Base-by-base conservation (phyloP, 2,329 filamentous ascomycete species). In the Fusarium sp. region DNA sequence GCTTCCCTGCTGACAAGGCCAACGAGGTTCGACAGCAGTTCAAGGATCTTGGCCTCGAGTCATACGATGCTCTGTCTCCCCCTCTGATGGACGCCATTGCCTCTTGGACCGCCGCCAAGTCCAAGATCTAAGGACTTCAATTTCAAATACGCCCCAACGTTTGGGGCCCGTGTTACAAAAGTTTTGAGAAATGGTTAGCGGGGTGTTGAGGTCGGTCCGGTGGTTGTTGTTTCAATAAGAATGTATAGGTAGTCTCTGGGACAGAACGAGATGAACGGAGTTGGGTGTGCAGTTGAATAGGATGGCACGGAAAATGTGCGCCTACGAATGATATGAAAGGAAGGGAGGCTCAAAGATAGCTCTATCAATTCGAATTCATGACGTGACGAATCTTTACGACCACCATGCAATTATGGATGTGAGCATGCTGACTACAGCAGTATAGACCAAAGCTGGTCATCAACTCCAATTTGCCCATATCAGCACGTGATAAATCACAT, bases 41-140 rank as follows among this genome's bases (percentile, higher is more conserved):
- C 65, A 85, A 84, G 81, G 75, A 78, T 4, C 73, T 87, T 23
- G 90, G 90, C 0, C 80, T 93, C 55, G 83, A 90, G 82, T 84
- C 87, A 4, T 93, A 92, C 78, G 90, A 93, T 79, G 84, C 84
- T 23, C 82, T 93, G 49, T 89, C 85, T 10, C 90, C 90, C 23
- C 68, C 83, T 7, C 80, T 93, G 76, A 92, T 92, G 91, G 90
- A 92, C 75, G 81, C 84, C 33, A 84, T 90, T 61, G 86, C 88
- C 14, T 86, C 87, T 3, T 89, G 82, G 77, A 87, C 86, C 1
- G 89, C 83, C 0, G 82, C 89, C 82, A 87, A 84, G 80, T 45
- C 71, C 29, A 75, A 75, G 62, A 71, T 73, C 63, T 72, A 60
- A 70, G 41, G 21, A 14, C 39, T 38, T 11, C 41, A 16, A 25